Conservation (phyloP, 805 yeast genomes). For the Saccharomycopsis lassenensis region DNA sequence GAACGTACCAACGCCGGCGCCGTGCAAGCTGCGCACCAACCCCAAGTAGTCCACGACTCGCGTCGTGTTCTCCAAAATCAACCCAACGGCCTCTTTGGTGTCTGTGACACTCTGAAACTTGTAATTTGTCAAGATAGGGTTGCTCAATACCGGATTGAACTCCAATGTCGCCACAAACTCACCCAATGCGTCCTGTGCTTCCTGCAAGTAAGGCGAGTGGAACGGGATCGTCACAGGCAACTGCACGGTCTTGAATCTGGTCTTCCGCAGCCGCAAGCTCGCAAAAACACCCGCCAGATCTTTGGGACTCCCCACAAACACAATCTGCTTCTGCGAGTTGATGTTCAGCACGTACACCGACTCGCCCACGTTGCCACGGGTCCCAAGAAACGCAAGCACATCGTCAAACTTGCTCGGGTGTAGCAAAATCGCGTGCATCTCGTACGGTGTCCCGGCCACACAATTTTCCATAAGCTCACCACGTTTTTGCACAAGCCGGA, state of each 20-base stretch:
- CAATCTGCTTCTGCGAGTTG: slow-evolving; percentile 15
- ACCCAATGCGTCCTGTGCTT: slow-evolving; percentile 5
- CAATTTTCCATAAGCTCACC: slow-evolving; percentile 14
- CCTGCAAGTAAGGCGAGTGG: slow-evolving; percentile 11
- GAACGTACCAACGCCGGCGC: slow-evolving; percentile 7
- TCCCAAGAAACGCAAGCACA: slow-evolving; percentile 1
- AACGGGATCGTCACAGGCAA: slow-evolving; percentile 15
- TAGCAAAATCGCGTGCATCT: slow-evolving; percentile 9
- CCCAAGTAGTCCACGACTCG: slow-evolving; percentile 14
- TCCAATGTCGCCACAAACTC: slow-evolving; percentile 4
- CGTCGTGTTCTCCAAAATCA: slow-evolving; percentile 12
- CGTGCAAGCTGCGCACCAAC: slow-evolving; percentile 6
- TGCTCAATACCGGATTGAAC: slow-evolving; percentile 1
- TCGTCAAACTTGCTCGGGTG: slow-evolving; percentile 6
- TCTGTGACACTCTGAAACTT: slow-evolving; percentile 2
- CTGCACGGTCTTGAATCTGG: slow-evolving; percentile 3
- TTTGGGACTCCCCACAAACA: slow-evolving; percentile 13
- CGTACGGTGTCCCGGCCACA: slow-evolving; percentile 5
- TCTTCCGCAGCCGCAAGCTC: not conserved
- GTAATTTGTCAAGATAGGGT: slow-evolving; percentile 10
- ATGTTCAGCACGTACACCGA: slow-evolving; percentile 10
- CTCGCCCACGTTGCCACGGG: not conserved
- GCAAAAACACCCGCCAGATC: no score
- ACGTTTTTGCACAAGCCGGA: slow-evolving; percentile 10
- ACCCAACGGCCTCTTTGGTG: slow-evolving; percentile 6